A percentile compares a stretch with the other conserved stretches of the same genome.
These are phyloP conservation scores for Pezicula rhizophila DNA, from an alignment of 2,329 filamentous ascomycete genomes.

Conservation along the genomic window DNA sequence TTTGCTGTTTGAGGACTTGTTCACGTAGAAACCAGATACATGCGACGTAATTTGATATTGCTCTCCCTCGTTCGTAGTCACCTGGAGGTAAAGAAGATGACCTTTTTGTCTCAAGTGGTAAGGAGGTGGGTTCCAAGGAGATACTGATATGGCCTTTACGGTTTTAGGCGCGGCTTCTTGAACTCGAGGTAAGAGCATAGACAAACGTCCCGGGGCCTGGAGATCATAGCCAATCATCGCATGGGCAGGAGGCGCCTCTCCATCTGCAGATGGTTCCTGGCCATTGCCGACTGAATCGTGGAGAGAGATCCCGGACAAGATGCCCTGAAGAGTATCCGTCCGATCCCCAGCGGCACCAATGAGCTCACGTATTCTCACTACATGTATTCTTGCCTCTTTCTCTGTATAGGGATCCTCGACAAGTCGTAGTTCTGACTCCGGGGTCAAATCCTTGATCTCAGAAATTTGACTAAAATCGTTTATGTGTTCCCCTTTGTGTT, in stretches of 20 bases:
- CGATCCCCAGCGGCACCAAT: conserved; percentile 88
- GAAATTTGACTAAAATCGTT: conserved; percentile 93
- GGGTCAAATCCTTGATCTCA: conserved; percentile 73
- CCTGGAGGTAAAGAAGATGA: conserved; percentile 82
- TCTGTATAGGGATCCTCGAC: conserved; percentile 97
- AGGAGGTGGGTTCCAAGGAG: conserved; percentile 93
- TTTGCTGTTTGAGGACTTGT: conserved; percentile 90
- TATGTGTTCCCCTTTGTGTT: conserved; percentile 80
- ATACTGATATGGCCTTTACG: conserved; percentile 81
- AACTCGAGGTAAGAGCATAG: conserved; percentile 63
- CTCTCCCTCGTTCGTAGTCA: conserved; percentile 91
- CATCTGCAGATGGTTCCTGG: conserved; percentile 30
- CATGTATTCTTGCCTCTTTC: conserved; percentile 93
- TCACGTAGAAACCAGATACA: conserved; percentile 93
- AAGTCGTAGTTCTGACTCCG: conserved; percentile 72
- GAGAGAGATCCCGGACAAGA: conserved; percentile 77
- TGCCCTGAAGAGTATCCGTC: conserved; percentile 79
- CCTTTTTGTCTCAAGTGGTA: conserved; percentile 86
- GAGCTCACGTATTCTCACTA: conserved; percentile 84
- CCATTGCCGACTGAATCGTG: conserved; percentile 63
- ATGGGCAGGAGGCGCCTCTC: conserved; percentile 37
- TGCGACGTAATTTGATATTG: conserved; percentile 90
- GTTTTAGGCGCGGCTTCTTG: conserved; percentile 75
- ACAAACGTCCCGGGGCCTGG: conserved; percentile 58
- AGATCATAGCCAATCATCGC: conserved; percentile 73